Evolutionary conservation across 2,329 filamentous ascomycete genomes (phyloP).

Genomic region (Fusarium sp.): DNA sequence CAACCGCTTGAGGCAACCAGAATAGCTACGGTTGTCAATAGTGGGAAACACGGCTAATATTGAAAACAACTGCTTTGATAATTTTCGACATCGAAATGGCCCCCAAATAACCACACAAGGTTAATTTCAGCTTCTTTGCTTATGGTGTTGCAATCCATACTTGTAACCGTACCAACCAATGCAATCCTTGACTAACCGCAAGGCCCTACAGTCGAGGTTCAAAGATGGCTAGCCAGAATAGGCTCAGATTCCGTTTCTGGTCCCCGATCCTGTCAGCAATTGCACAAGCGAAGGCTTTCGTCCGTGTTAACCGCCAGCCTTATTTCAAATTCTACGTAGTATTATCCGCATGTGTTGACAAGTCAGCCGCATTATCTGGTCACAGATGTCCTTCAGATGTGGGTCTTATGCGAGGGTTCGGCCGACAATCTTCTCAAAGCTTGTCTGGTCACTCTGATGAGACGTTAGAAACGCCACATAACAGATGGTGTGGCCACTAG

Average conservation of each 20-base stretch:
- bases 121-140: constrained; percentile 12
- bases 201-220: background rate
- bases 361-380: background rate
- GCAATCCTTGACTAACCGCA: background rate
- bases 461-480: too few species aligned
- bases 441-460: too few species aligned
- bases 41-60: background rate
- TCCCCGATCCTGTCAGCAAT: background rate
- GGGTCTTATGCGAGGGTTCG: background rate
- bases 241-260: background rate
- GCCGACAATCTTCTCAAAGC: background rate
- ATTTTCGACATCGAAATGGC: constrained; percentile 3
- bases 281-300: background rate
- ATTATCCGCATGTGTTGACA: too few species aligned
- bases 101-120: constrained; percentile 14
- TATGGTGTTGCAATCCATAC: background rate
- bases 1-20: background rate
- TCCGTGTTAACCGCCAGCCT: constrained; percentile 14
- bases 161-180: background rate
- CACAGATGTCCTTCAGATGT: background rate
- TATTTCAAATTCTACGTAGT: constrained; percentile 5
- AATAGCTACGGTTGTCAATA: background rate
- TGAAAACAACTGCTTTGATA: background rate
- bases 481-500: too few species aligned
- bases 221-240: background rate